Evolutionary conservation across 2,329 filamentous ascomycete species (phyloP).

Genomic region (Verticillium albo-atrum): DNA sequence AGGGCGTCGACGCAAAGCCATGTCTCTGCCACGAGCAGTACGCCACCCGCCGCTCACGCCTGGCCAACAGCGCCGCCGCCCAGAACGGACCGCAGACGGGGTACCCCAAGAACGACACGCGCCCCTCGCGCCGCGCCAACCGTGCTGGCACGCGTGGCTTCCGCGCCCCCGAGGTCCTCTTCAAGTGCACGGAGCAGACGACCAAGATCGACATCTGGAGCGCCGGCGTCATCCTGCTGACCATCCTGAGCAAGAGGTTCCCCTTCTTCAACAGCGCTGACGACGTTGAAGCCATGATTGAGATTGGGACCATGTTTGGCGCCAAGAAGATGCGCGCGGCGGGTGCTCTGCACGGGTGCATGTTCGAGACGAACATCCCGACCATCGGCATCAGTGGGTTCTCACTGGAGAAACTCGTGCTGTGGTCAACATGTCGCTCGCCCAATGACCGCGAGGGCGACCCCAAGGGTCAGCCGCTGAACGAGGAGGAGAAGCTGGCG

Average conservation of each 20-base stretch:
- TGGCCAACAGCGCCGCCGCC: slow-evolving; percentile 55
- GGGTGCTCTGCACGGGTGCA: slow-evolving; percentile 79
- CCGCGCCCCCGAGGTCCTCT: slow-evolving; percentile 89
- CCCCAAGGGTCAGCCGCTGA: slow-evolving; percentile 47
- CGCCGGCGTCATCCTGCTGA: slow-evolving; percentile 93
- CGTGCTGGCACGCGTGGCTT: slow-evolving; percentile 93
- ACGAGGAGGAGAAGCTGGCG: slow-evolving; percentile 65
- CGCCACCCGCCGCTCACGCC: slow-evolving; percentile 55
- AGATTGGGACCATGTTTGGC: slow-evolving; percentile 95
- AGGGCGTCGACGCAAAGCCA: slow-evolving; percentile 70
- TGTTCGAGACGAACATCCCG: slow-evolving; percentile 89
- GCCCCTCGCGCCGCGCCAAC: slow-evolving; percentile 86
- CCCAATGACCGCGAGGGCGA: slow-evolving; percentile 45
- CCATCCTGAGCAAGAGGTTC: slow-evolving; percentile 85
- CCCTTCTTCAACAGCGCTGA: slow-evolving; percentile 99
- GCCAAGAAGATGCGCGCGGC: slow-evolving; percentile 76
- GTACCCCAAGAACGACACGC: slow-evolving; percentile 85
- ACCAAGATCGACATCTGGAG: slow-evolving; percentile 97
- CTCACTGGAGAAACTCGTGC: slow-evolving; percentile 84
- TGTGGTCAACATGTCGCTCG: slow-evolving; percentile 86
- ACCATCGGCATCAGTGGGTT: slow-evolving; percentile 85
- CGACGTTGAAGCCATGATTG: slow-evolving; percentile 95
- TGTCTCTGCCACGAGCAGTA: slow-evolving; percentile 74
- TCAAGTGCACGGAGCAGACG: slow-evolving; percentile 95
- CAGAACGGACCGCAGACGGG: slow-evolving; percentile 52